Percentiles rank a stretch among this genome's conserved stretches.
Evolutionary conservation across 805 yeast species (phyloP).

Genomic region (Lipomyces starkeyi): DNA sequence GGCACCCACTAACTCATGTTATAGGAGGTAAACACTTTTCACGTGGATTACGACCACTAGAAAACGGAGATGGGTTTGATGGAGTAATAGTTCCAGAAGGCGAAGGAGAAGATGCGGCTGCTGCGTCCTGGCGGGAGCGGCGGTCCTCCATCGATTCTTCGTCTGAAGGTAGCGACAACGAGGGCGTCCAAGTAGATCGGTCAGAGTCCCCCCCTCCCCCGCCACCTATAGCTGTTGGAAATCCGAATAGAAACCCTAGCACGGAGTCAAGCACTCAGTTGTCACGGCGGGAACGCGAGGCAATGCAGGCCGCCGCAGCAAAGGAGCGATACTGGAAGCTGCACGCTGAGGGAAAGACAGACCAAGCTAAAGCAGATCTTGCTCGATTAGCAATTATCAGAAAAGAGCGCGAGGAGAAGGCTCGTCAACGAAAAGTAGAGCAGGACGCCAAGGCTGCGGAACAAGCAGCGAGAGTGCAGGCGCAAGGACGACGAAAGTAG

Average conservation of each 20-base stretch:
- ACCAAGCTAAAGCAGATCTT: conserved; percentile 63
- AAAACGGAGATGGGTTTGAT: conserved; percentile 11
- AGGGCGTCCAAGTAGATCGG: conserved; percentile 3
- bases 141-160: background rate
- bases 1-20: background rate
- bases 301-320: conserved; percentile 37
- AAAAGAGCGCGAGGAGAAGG: conserved; percentile 36
- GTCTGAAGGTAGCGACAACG: conserved; percentile 12
- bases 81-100: conserved; percentile 21
- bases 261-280: conserved; percentile 12
- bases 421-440: conserved; percentile 34
- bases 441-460: conserved; percentile 33
- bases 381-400: conserved; percentile 57
- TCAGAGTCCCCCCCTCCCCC: conserved; percentile 34
- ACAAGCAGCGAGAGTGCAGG: conserved; percentile 21
- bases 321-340: conserved; percentile 37
- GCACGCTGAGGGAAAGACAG: conserved; percentile 50
- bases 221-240: conserved; percentile 30
- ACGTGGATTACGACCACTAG: conserved; percentile 21
- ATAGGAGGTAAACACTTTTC: conserved; percentile 37
- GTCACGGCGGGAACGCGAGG: conserved; percentile 37
- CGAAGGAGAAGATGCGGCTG: conserved; percentile 9
- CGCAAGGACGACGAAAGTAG: conserved; percentile 11
- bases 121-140: conserved; percentile 12
- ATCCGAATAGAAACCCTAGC: conserved; percentile 27